Percentiles rank a stretch among this genome's conserved stretches.
phyloP scores from a whole-genome alignment of 192 early-diverging fungal species.

The Linderina pennispora region DNA sequence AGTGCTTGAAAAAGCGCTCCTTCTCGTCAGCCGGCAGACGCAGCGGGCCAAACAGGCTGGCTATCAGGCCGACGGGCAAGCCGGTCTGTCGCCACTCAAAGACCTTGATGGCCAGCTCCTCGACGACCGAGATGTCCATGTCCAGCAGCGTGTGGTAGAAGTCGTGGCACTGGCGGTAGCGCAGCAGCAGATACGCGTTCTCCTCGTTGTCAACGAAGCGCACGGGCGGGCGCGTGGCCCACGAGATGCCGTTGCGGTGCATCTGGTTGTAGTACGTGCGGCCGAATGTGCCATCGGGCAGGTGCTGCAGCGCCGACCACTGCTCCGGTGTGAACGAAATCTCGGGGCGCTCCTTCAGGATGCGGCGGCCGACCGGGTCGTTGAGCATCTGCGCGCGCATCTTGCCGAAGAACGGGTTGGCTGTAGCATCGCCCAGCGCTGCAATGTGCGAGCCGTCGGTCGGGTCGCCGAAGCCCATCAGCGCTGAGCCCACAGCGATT shows the following conservation, averaged over 20 bases:
- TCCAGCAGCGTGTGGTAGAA: constrained; percentile 90
- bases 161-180: constrained; percentile 93
- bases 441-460: constrained; percentile 48
- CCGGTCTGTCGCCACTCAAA: constrained; percentile 91
- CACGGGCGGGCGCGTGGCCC: constrained; percentile 76
- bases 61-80: constrained; percentile 80
- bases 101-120: constrained; percentile 92
- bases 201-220: constrained; percentile 86
- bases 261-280: constrained; percentile 78
- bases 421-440: constrained; percentile 82
- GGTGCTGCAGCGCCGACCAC: constrained; percentile 50
- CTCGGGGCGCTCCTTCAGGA: constrained; percentile 74
- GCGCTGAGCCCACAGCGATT: constrained; percentile 68
- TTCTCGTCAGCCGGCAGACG: constrained; percentile 57
- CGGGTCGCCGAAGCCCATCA: constrained; percentile 73
- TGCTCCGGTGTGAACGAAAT: constrained; percentile 68
- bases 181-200: constrained; percentile 87
- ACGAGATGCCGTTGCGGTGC: constrained; percentile 70
- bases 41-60: constrained; percentile 77
- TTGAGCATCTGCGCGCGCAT: constrained; percentile 78
- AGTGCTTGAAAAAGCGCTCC: constrained; percentile 54
- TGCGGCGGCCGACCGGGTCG: constrained; percentile 68
- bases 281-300: constrained; percentile 78
- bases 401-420: constrained; percentile 54
- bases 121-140: constrained; percentile 72